A percentile compares a stretch with the other conserved stretches of the same genome.
Evolutionary conservation across 768 basidiomycete species (phyloP).

Genomic region (Hygrocybe coccinea): DNA sequence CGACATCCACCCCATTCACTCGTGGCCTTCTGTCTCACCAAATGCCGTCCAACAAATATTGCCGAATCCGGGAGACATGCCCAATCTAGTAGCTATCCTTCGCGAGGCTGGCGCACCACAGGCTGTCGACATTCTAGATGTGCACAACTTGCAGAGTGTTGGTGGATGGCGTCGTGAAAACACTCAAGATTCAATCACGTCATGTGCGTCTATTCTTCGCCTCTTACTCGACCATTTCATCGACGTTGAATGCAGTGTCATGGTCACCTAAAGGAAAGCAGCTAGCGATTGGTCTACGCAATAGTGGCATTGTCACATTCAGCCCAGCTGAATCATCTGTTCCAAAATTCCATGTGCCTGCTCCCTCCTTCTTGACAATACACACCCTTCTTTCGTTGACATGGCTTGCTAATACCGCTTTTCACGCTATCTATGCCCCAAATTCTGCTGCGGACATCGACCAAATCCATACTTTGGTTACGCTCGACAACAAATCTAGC

Average conservation of each 20-base stretch:
- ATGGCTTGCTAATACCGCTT: constrained; percentile 69
- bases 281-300: constrained; percentile 66
- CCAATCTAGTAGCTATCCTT: constrained; percentile 50
- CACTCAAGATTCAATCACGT: constrained; percentile 5
- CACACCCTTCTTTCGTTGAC: constrained; percentile 48
- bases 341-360: constrained; percentile 59
- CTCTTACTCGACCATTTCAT: background rate
- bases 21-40: constrained; percentile 39
- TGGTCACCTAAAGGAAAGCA: constrained; percentile 90
- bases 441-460: constrained; percentile 22
- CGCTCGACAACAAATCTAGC: constrained; percentile 40
- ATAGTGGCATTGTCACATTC: constrained; percentile 68
- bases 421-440: constrained; percentile 59
- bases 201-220: background rate
- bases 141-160: constrained; percentile 43
- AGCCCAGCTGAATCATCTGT: constrained; percentile 49
- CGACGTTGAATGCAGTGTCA: constrained; percentile 45
- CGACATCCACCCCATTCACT: constrained; percentile 44
- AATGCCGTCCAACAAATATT: constrained; percentile 49
- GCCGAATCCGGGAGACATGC: constrained; percentile 53
- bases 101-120: constrained; percentile 5
- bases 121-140: constrained; percentile 56
- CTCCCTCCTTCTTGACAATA: constrained; percentile 53
- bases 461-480: constrained; percentile 42
- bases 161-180: constrained; percentile 52